phyloP scores from a whole-genome alignment of 495 filamentous ascomycete genomes.

The Pseudoneurospora amorphoporcata region DNA sequence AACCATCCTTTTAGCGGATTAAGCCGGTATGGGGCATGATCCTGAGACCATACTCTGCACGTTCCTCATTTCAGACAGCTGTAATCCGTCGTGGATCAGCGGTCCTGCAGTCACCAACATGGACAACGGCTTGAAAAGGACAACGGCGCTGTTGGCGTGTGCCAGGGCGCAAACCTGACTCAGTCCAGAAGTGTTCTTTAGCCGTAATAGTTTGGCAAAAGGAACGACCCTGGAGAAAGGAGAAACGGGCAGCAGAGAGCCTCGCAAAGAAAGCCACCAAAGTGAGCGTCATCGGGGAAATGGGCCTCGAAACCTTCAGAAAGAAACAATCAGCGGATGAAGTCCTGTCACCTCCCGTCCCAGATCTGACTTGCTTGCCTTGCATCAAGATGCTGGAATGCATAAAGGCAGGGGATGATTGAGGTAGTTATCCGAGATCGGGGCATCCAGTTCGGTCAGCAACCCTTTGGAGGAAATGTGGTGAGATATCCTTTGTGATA shows the following conservation, averaged over 20 bases:
- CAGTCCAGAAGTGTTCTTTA: background rate
- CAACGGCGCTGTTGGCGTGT: background rate
- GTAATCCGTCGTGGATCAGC: conserved; percentile 5
- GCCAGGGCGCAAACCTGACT: background rate
- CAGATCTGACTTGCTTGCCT: background rate
- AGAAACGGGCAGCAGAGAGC: background rate
- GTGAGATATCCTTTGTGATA: background rate
- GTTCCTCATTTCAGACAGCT: conserved; percentile 5
- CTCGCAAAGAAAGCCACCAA: background rate
- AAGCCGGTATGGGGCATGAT: background rate
- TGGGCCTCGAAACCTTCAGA: background rate
- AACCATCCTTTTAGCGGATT: background rate
- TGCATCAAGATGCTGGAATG: background rate
- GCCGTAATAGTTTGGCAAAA: background rate
- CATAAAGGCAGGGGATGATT: background rate
- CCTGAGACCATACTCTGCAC: background rate
- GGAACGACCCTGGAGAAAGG: background rate
- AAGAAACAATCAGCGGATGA: background rate
- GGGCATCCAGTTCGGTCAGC: background rate
- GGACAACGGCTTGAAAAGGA: conserved; percentile 3
- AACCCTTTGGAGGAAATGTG: background rate
- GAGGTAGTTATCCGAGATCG: background rate
- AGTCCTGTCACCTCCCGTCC: background rate
- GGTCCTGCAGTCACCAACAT: background rate
- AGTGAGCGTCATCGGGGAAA: background rate